Conservation (phyloP, 345 rosid genomes). For the Pistacia vera region DNA sequence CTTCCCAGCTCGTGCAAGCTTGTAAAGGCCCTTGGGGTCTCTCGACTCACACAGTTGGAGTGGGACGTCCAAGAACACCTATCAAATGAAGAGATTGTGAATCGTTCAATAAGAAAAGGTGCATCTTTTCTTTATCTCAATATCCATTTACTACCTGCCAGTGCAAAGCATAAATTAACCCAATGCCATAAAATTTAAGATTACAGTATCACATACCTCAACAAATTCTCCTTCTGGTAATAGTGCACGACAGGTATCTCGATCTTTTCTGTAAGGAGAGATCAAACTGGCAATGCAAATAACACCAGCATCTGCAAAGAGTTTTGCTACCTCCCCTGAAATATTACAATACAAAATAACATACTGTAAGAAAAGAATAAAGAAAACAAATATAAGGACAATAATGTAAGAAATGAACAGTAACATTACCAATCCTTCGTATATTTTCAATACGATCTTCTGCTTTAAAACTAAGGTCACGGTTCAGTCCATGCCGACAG, state of each 20-base stretch:
- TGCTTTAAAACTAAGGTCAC: constrained; percentile 66
- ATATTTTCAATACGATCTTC: constrained; percentile 82
- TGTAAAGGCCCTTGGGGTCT: constrained; percentile 88
- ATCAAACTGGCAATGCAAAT: constrained; percentile 87
- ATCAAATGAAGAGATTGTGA: constrained; percentile 11
- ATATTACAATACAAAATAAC: constrained; percentile 16
- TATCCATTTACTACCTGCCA: neutral
- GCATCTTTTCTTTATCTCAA: constrained; percentile 4
- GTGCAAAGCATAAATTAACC: neutral
- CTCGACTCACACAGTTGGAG: constrained; percentile 76
- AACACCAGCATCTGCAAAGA: constrained; percentile 82
- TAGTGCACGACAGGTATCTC: constrained; percentile 67
- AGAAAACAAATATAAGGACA: neutral
- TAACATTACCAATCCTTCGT: constrained; percentile 60
- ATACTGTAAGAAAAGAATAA: constrained; percentile 4
- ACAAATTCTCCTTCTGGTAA: constrained; percentile 77
- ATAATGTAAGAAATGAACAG: neutral
- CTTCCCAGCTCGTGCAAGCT: constrained; percentile 89
- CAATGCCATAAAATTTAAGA: neutral
- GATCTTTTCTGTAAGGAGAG: constrained; percentile 81
- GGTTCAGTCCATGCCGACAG: constrained; percentile 76
- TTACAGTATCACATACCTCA: constrained; percentile 49
- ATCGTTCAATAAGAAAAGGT: constrained; percentile 9
- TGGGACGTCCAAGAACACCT: constrained; percentile 82
- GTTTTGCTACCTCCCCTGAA: constrained; percentile 81